Evolutionary conservation across 140 eudicot genomes (phyloP), one percentile per base, ranked within the genome.

Genomic region (Senecio squalidus): DNA sequence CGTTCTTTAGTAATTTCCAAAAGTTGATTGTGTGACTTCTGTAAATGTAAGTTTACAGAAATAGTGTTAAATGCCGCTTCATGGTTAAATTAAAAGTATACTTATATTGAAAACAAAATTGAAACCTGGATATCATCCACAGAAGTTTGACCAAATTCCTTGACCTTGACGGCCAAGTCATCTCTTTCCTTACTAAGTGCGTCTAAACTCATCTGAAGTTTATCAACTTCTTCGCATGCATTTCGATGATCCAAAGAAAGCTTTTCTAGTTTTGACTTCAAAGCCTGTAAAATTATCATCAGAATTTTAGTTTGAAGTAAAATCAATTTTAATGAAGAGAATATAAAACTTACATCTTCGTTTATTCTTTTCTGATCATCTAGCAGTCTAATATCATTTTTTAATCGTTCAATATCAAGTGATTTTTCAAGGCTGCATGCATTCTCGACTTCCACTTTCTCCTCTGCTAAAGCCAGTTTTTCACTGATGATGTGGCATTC

Each of bases 271-370:
- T 78, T 77, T 24, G 76, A 63, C 53, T 69, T 68, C 36, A 68
- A 65, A 57, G 41, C 68, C 88, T 80, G 72, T 63, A 61, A 22
- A 3, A 50, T 33, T 62, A 22, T 64, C 27, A 64, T 58, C 16
- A 29, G 21, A 29, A 44, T 2, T 43, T 0, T 45, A 66, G 54
- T 6, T 20, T 41, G 56, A 18, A n/a, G n/a, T n/a, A n/a, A n/a
- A n/a, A n/a, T n/a, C n/a, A n/a, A n/a, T n/a, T n/a, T n/a, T n/a
- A n/a, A n/a, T n/a, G n/a, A n/a, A n/a, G n/a, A n/a, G n/a, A n/a
- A n/a, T 56, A 54, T 21, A 18, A 64, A 73, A 49, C 75, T 41
- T 68, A 82, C 95, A 62, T 82, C 84, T 72, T 86, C 78, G 14
- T 77, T 69, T 66, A 39, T 58, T 58, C 65, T 56, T 31, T 70